Conservation (phyloP, 306 rosid genomes). For the Trifolium fragiferum region DNA sequence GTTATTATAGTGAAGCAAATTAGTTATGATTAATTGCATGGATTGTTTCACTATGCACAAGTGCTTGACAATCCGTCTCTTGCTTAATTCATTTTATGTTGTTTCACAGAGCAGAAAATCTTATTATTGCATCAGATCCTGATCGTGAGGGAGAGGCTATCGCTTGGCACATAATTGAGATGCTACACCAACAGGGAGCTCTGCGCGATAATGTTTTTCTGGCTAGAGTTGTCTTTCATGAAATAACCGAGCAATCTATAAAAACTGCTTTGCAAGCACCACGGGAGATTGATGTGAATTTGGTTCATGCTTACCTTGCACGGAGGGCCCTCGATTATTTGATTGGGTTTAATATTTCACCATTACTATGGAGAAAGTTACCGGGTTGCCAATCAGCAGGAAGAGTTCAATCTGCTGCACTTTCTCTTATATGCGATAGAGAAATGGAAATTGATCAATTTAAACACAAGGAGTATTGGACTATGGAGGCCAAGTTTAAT, state of each 20-base stretch:
- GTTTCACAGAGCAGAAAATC: slow-evolving; percentile 92
- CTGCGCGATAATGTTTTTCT: slow-evolving; percentile 61
- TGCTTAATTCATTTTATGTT: slow-evolving; percentile 47
- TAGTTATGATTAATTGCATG: slow-evolving; percentile 14
- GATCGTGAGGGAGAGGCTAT: slow-evolving; percentile 99
- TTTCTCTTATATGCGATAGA: slow-evolving; percentile 89
- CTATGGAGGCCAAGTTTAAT: slow-evolving; percentile 56
- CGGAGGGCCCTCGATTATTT: slow-evolving; percentile 97
- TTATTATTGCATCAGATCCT: slow-evolving; percentile 99
- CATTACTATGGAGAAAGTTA: slow-evolving; percentile 93
- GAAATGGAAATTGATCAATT: slow-evolving; percentile 93
- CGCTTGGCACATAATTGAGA: slow-evolving; percentile 97
- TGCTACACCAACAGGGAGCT: slow-evolving; percentile 92
- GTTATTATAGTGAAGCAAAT: slow-evolving; percentile 31
- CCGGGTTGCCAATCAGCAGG: slow-evolving; percentile 99
- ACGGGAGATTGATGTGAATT: slow-evolving; percentile 74
- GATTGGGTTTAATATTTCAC: slow-evolving; percentile 97
- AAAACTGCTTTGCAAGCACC: slow-evolving; percentile 82
- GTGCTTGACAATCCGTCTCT: slow-evolving; percentile 35
- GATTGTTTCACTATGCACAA: slow-evolving; percentile 23
- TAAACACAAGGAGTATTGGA: slow-evolving; percentile 85
- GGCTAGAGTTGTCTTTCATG: slow-evolving; percentile 89
- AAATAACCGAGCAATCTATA: slow-evolving; percentile 88
- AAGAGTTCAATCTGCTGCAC: slow-evolving; percentile 98
- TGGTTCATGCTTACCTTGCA: slow-evolving; percentile 95